Percentiles rank a stretch among this genome's conserved stretches.
Conservation (phyloP, 352 stramenopile genomes). For the Halophytophthora batemanensis region DNA sequence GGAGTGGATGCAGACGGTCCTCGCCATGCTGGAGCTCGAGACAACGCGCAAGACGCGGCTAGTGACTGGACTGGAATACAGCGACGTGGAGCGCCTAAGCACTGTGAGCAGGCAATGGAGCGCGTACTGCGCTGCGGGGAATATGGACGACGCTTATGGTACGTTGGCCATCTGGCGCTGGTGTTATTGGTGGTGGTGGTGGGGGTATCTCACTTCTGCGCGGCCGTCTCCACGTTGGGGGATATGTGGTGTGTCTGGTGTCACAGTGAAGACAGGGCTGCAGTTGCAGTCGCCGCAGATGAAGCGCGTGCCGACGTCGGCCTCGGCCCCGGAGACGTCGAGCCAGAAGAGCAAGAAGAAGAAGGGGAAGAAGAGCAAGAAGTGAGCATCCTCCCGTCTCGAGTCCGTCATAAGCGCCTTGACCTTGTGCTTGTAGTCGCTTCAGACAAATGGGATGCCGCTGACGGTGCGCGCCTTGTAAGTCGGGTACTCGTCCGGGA, state of each 20-base stretch:
- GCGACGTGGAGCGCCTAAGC: conserved; percentile 33
- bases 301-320: conserved; percentile 4
- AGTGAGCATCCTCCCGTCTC: conserved; percentile 8
- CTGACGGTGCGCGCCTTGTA: conserved; percentile 89
- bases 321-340: conserved; percentile 8
- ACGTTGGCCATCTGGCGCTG: conserved; percentile 1
- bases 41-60: conserved; percentile 51
- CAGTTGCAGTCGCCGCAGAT: conserved; percentile 33
- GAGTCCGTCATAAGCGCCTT: neutral
- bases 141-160: conserved; percentile 55
- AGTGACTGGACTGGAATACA: conserved; percentile 52
- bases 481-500: conserved; percentile 89
- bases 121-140: conserved; percentile 28
- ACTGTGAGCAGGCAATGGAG: conserved; percentile 45
- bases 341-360: conserved; percentile 49
- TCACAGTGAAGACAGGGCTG: conserved; percentile 38
- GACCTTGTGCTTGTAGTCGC: conserved; percentile 1
- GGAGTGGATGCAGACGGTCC: conserved; percentile 78
- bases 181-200: neutral
- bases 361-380: conserved; percentile 36
- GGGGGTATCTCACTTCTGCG: too few species aligned
- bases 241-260: neutral
- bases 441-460: conserved; percentile 91
- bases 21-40: conserved; percentile 67
- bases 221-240: too few species aligned